phyloP scores from a whole-genome alignment of 1,284 basidiomycete genomes.

The Microbotryum scabiosae region DNA sequence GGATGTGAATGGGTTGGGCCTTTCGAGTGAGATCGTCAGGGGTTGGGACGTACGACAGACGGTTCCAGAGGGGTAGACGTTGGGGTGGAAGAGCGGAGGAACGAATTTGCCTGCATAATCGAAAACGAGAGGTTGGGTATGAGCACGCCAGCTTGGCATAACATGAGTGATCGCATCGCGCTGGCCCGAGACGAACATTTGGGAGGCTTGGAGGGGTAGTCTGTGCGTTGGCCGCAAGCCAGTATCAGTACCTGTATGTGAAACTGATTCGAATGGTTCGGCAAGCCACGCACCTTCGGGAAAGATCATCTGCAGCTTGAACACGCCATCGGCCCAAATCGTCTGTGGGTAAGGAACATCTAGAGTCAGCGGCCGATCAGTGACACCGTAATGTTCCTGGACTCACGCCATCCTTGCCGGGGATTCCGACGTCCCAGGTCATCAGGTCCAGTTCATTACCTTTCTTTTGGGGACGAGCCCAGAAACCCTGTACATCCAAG shows the following conservation, averaged over 20 bases:
- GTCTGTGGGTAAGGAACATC: conserved; percentile 53
- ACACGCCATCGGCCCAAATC: conserved; percentile 90
- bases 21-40: no score
- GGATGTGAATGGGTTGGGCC: no score
- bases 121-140: neutral
- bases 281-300: conserved; percentile 64
- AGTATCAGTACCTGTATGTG: neutral
- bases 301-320: conserved; percentile 86
- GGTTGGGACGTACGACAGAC: conserved; percentile 65
- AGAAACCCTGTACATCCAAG: conserved; percentile 21
- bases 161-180: neutral
- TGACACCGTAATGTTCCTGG: neutral
- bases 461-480: conserved; percentile 24
- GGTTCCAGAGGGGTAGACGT: conserved; percentile 97
- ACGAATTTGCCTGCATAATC: conserved; percentile 78
- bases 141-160: neutral
- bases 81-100: conserved; percentile 94
- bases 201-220: conserved; percentile 90
- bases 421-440: conserved; percentile 85
- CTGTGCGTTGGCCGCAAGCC: conserved; percentile 43
- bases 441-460: conserved; percentile 89
- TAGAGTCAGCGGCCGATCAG: neutral
- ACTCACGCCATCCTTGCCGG: conserved; percentile 54
- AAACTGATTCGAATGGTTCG: conserved; percentile 28
- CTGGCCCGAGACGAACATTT: conserved; percentile 57